These are phyloP conservation scores for Cymodocea nodosa DNA, from an alignment of 116 monocot genomes.

Conservation along the genomic window DNA sequence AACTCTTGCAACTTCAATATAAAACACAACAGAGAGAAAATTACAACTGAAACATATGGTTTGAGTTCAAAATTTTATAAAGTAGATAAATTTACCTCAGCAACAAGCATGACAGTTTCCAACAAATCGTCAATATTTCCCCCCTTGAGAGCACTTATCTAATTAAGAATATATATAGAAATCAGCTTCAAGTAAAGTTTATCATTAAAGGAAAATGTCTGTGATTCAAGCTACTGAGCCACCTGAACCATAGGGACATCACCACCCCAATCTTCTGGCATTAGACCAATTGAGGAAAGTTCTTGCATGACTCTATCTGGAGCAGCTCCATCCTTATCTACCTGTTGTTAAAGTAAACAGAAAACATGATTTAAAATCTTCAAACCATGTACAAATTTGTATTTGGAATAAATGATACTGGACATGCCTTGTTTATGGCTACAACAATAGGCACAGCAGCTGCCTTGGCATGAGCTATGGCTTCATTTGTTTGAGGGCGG, in stretches of 20 bases:
- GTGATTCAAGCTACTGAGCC: slow-evolving; percentile 1
- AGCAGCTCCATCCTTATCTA: slow-evolving; percentile 93
- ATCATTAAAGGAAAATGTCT: slow-evolving; percentile 7
- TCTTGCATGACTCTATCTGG: slow-evolving; percentile 96
- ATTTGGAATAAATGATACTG: neutral
- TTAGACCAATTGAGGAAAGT: slow-evolving; percentile 78
- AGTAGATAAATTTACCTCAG: slow-evolving; percentile 46
- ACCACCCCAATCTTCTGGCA: slow-evolving; percentile 98
- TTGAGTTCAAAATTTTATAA: neutral
- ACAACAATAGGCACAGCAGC: slow-evolving; percentile 89
- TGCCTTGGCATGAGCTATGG: slow-evolving; percentile 98
- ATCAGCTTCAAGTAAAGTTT: slow-evolving; percentile 12
- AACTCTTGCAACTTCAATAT: slow-evolving; percentile 79
- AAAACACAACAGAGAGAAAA: neutral
- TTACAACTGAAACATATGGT: neutral
- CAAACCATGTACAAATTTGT: neutral
- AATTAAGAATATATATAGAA: slow-evolving; percentile 10
- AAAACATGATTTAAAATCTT: neutral
- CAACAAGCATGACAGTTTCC: slow-evolving; percentile 93
- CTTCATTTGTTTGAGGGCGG: slow-evolving; percentile 89
- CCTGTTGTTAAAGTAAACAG: slow-evolving; percentile 25
- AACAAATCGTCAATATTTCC: slow-evolving; percentile 83
- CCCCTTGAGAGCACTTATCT: slow-evolving; percentile 97
- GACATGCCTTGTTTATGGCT: slow-evolving; percentile 89
- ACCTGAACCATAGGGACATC: slow-evolving; percentile 93